These are phyloP conservation scores for Macrotyloma uniflorum DNA, from an alignment of 306 rosid species.

Conservation along the genomic window DNA sequence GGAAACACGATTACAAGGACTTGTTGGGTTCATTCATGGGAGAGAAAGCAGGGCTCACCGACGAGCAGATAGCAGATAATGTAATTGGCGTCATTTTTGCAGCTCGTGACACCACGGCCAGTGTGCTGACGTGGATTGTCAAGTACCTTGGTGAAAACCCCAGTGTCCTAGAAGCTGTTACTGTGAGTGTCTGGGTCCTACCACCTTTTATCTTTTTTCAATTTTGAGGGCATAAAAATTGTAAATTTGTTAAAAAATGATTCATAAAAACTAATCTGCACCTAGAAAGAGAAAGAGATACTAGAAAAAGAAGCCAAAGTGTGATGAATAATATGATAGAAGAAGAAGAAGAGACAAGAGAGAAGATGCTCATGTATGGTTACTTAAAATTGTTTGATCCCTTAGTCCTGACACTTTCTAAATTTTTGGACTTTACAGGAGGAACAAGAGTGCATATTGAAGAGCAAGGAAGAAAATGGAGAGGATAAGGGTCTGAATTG, in stretches of 20 bases:
- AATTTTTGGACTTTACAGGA: conserved; percentile 47
- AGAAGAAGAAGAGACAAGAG: too few relatives aligned
- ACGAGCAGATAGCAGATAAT: conserved; percentile 89
- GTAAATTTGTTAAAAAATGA: not conserved
- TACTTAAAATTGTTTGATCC: not conserved
- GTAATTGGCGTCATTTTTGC: conserved; percentile 93
- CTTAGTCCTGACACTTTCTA: not conserved
- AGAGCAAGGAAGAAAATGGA: conserved; percentile 51
- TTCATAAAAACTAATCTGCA: too few relatives aligned
- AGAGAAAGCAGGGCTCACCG: conserved; percentile 81
- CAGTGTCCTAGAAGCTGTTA: conserved; percentile 78
- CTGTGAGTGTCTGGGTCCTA: conserved; percentile 63
- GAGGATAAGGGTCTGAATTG: conserved; percentile 65
- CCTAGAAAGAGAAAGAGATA: not conserved
- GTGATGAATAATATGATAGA: not conserved
- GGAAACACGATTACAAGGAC: conserved; percentile 58
- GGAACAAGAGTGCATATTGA: conserved; percentile 74
- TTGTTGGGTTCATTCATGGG: conserved; percentile 87
- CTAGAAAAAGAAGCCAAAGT: not conserved
- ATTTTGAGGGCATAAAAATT: conserved; percentile 2
- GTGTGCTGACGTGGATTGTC: conserved; percentile 90
- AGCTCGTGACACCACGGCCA: conserved; percentile 97
- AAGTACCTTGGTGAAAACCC: conserved; percentile 88
- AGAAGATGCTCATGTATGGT: not conserved
- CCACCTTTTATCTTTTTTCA: conserved; percentile 18